Evolutionary conservation across 805 yeast genomes (phyloP), one percentile per base, ranked within the genome.

Genomic region (Lipomyces kockii): DNA sequence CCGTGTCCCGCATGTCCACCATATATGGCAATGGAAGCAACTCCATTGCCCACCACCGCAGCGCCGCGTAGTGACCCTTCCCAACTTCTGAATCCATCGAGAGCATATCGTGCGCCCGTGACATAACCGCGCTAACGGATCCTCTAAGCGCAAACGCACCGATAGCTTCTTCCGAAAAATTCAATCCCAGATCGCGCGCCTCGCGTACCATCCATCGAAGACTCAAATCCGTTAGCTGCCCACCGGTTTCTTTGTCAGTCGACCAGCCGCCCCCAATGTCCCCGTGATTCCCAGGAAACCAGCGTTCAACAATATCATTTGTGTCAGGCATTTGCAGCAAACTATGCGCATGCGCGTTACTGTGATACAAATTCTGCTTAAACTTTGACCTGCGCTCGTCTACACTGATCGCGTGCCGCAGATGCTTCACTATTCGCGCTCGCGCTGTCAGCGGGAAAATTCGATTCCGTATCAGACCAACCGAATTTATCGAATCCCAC

Each of bases 241-340:
- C 83, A 1, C 85, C 85, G 25, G 57, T 49, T 59, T 79, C 74
- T 0, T 66, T 43, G 74, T 85, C 87, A 3, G 80, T 76, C 1
- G 80, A 75, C 88, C 89, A 87, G 0, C 89, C 89, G 2, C 91
- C 91, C 1, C 92, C 92, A 72, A 86, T 78, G 76, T 88, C 91
- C 9, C 88, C 81, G 76, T 88, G 92, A 73, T 86, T 1, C 91
- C 92, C 0, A 89, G 85, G 22, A 72, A 88, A 88, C 88, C 89
- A 88, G 54, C 85, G 73, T 72, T 88, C 91, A 17, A 83, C 74
- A 43, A 84, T 72, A 70, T 83, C 85, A 8, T 73, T 55, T 14
- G 59, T 51, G 20, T 59, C 54, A 17, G 49, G 49, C 49, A 17
- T 43, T 43, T 43, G 49, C 17, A 20, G 22, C 35, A 20, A 51